phyloP scores from a whole-genome alignment of 306 rosid species.

The Urtica urens region DNA sequence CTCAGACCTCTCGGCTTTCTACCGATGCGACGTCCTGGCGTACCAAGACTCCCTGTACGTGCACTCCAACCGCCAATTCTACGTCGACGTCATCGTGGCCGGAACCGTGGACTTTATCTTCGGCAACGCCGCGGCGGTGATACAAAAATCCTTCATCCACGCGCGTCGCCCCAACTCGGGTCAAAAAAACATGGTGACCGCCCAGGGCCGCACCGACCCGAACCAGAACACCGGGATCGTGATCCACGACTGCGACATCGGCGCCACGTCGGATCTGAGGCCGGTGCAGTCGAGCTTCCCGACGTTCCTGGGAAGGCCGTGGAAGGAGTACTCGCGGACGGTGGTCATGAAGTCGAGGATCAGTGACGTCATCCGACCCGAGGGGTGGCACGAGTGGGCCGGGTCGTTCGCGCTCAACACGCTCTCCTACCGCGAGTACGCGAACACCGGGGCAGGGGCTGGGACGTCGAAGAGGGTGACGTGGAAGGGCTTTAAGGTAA shows the following conservation, averaged over 20 bases:
- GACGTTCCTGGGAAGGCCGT: constrained; percentile 72
- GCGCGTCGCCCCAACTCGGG: constrained; percentile 67
- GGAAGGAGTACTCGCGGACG: constrained; percentile 84
- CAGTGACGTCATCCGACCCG: constrained; percentile 49
- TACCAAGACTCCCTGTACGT: constrained; percentile 90
- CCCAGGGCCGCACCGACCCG: constrained; percentile 77
- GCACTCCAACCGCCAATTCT: constrained; percentile 85
- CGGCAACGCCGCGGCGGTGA: constrained; percentile 62
- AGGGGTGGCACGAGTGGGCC: constrained; percentile 68
- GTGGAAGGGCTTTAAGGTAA: constrained; percentile 64
- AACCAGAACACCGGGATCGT: constrained; percentile 92
- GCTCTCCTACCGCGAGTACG: constrained; percentile 53
- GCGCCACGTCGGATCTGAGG: constrained; percentile 53
- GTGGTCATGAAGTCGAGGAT: constrained; percentile 52
- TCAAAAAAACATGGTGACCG: constrained; percentile 83
- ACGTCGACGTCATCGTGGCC: constrained; percentile 30
- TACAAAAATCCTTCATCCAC: constrained; percentile 72
- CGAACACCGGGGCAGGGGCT: constrained; percentile 66
- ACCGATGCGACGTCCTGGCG: constrained; percentile 54
- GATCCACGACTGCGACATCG: constrained; percentile 64
- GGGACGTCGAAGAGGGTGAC: constrained; percentile 45
- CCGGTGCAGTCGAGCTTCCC: constrained; percentile 32
- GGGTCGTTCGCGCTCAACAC: constrained; percentile 70
- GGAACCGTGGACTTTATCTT: constrained; percentile 91
- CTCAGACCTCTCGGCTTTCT: constrained; percentile 77